phyloP scores from a whole-genome alignment of 257 asterid species.

The Solanum stenotomum region DNA sequence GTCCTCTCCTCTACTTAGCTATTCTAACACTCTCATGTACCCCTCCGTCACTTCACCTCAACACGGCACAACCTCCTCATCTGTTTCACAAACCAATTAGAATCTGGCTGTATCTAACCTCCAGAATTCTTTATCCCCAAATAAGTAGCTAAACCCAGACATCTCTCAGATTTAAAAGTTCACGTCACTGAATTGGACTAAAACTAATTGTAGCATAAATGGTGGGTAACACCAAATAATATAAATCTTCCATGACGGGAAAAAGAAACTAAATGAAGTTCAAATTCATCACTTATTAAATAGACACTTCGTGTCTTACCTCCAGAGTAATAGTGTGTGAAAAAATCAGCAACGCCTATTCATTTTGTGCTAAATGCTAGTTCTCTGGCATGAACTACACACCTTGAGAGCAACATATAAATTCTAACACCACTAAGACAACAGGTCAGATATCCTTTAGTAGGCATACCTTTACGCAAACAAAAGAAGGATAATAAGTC shows the following conservation, averaged over 20 bases:
- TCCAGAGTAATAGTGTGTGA: neutral
- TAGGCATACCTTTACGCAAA: neutral
- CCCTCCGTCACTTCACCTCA: neutral
- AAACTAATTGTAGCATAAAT: neutral
- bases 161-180: neutral
- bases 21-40: neutral
- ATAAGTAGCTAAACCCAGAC: neutral
- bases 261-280: neutral
- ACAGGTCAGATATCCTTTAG: neutral
- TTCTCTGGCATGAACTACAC: neutral
- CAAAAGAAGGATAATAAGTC: neutral
- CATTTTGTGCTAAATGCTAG: neutral
- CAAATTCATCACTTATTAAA: neutral
- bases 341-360: neutral
- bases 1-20: neutral
- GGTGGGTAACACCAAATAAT: neutral
- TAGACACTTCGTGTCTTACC: neutral
- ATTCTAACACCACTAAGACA: neutral
- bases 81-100: neutral
- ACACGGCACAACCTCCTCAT: neutral
- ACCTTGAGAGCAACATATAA: neutral
- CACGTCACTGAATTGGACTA: neutral
- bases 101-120: neutral
- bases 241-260: neutral
- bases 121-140: neutral